Evolutionary conservation across 1,284 basidiomycete genomes (phyloP).

Genomic region (Salmacisia buchloeana): DNA sequence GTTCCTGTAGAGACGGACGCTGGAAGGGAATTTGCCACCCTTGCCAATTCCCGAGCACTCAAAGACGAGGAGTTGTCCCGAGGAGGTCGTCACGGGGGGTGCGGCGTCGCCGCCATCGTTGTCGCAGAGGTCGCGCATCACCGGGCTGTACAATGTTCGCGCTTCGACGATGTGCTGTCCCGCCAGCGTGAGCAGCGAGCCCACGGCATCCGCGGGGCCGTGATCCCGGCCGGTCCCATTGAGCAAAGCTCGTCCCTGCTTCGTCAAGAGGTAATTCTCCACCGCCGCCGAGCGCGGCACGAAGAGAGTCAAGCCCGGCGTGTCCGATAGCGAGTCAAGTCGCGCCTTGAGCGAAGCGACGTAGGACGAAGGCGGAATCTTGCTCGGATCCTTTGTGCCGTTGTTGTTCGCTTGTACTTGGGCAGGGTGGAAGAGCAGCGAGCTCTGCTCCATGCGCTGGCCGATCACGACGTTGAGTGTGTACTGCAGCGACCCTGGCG

Average conservation of each 20-base stretch:
- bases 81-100: constrained; percentile 1
- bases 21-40: neutral
- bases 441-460: neutral
- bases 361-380: neutral
- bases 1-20: neutral
- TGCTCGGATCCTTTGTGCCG: neutral
- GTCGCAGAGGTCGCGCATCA: constrained; percentile 1
- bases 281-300: neutral
- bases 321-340: neutral
- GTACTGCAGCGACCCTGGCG: neutral
- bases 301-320: neutral
- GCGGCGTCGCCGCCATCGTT: neutral
- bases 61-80: neutral
- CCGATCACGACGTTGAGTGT: neutral
- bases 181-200: neutral
- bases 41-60: neutral
- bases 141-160: neutral
- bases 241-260: neutral
- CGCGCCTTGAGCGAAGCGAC: neutral
- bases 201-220: neutral
- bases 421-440: neutral
- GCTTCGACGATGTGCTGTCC: neutral
- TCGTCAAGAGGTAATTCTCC: neutral
- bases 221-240: neutral
- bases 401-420: no score